Evolutionary conservation across 495 filamentous ascomycete species (phyloP).

Genomic region (Penicillium subrubescens): DNA sequence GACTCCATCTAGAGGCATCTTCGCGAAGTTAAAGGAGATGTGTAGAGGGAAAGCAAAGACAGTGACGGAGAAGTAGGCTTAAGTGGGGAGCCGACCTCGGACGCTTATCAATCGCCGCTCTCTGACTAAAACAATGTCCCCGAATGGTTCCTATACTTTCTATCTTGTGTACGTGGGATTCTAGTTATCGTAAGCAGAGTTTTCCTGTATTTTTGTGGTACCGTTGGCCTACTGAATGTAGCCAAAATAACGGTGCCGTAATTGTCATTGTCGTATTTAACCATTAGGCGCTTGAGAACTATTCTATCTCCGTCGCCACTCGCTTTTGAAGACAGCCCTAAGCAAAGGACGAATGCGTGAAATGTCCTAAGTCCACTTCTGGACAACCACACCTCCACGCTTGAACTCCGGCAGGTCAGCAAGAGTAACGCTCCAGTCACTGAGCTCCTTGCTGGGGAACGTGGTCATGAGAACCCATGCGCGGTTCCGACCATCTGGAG

Average conservation of each 20-base stretch:
- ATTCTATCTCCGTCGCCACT: slow-evolving; percentile 6
- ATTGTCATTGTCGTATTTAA: not conserved
- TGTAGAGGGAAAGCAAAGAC: slow-evolving; percentile 7
- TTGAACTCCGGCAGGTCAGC: slow-evolving; percentile 85
- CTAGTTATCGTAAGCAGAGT: not conserved
- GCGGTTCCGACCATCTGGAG: slow-evolving; percentile 56
- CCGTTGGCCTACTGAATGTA: not conserved
- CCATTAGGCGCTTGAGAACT: not conserved
- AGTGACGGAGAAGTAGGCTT: slow-evolving; percentile 7
- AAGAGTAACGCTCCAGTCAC: slow-evolving; percentile 65
- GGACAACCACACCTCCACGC: slow-evolving; percentile 78
- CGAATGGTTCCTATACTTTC: slow-evolving; percentile 7
- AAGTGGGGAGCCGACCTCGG: slow-evolving; percentile 37
- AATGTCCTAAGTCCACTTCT: slow-evolving; percentile 71
- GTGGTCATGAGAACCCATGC: slow-evolving; percentile 89
- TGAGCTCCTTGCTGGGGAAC: slow-evolving; percentile 92
- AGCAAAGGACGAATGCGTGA: not conserved
- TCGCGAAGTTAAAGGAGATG: slow-evolving; percentile 1
- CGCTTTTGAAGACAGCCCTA: slow-evolving; percentile 9
- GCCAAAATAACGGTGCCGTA: not conserved
- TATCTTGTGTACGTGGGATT: not conserved
- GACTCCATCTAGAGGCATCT: slow-evolving; percentile 53
- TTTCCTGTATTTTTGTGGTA: not conserved
- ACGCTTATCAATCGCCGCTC: slow-evolving; percentile 47
- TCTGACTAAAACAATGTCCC: slow-evolving; percentile 21